These are phyloP conservation scores for Kuraishia floccosa DNA, from an alignment of 805 yeast genomes.

Conservation along the genomic window DNA sequence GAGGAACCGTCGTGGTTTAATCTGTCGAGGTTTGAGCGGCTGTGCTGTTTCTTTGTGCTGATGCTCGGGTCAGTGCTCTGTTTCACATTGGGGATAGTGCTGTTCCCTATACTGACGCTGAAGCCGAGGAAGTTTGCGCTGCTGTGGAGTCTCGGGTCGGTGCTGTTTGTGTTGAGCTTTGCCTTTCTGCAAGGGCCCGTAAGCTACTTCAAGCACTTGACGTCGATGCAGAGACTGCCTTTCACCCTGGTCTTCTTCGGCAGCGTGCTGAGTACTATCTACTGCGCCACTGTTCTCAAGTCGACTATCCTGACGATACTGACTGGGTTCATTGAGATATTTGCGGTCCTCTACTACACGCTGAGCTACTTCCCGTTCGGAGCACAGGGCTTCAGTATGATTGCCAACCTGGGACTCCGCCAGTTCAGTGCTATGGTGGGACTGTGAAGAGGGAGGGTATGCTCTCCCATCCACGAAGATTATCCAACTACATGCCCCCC, in stretches of 20 bases:
- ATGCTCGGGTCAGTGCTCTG: slow-evolving; percentile 70
- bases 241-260: slow-evolving; percentile 74
- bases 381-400: slow-evolving; percentile 54
- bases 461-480: too few species aligned
- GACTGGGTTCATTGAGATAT: slow-evolving; percentile 63
- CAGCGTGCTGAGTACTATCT: slow-evolving; percentile 69
- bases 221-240: slow-evolving; percentile 65
- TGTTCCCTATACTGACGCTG: slow-evolving; percentile 82
- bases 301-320: slow-evolving; percentile 68
- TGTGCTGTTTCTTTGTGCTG: slow-evolving; percentile 68
- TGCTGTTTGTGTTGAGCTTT: slow-evolving; percentile 79
- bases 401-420: slow-evolving; percentile 25
- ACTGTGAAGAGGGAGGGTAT: background rate
- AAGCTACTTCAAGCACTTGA: slow-evolving; percentile 63
- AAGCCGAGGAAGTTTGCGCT: slow-evolving; percentile 88
- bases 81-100: slow-evolving; percentile 67
- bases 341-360: slow-evolving; percentile 85
- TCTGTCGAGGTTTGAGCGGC: slow-evolving; percentile 67
- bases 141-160: slow-evolving; percentile 85
- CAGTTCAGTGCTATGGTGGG: slow-evolving; percentile 30
- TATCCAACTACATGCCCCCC: too few species aligned
- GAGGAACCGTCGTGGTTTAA: slow-evolving; percentile 73
- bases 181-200: slow-evolving; percentile 89
- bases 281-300: slow-evolving; percentile 60
- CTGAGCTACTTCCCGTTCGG: slow-evolving; percentile 96